Conservation (phyloP, 2,329 filamentous ascomycete species). For the Ilyonectria sp. region DNA sequence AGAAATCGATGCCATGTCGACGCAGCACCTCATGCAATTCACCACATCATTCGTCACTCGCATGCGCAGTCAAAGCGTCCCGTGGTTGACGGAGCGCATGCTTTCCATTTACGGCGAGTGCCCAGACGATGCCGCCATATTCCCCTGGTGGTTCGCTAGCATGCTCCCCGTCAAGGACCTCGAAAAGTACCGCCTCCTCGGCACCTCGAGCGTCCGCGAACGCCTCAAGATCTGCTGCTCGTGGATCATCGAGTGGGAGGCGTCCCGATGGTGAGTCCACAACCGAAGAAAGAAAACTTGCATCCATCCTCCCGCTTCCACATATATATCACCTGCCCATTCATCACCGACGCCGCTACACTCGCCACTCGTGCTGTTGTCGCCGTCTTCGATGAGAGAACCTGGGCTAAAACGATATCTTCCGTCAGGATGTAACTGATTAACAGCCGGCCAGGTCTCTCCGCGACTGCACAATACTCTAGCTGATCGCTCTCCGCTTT, state of each 20-base stretch:
- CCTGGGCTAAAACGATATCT: constrained; percentile 41
- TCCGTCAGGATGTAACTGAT: constrained; percentile 48
- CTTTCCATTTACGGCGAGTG: constrained; percentile 83
- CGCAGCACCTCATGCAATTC: constrained; percentile 77
- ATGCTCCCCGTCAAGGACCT: constrained; percentile 83
- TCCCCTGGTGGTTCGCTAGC: constrained; percentile 93
- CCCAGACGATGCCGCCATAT: constrained; percentile 81
- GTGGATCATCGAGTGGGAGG: constrained; percentile 84
- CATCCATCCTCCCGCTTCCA: background rate
- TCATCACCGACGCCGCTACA: constrained; percentile 7
- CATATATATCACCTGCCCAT: background rate
- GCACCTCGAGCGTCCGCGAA: constrained; percentile 82
- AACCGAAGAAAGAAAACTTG: background rate
- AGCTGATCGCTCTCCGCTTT: constrained; percentile 38
- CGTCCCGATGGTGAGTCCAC: constrained; percentile 77
- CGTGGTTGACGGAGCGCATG: constrained; percentile 82
- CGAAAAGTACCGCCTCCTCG: constrained; percentile 84
- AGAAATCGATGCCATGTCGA: constrained; percentile 69
- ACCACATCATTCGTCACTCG: constrained; percentile 77
- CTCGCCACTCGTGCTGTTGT: constrained; percentile 11
- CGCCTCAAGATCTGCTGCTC: constrained; percentile 85
- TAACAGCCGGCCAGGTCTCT: constrained; percentile 49
- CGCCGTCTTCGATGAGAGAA: constrained; percentile 30
- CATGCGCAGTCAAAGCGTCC: constrained; percentile 78
- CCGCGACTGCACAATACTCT: constrained; percentile 52